phyloP scores from a whole-genome alignment of 2,329 filamentous ascomycete genomes.

The Aureobasidium zeae region DNA sequence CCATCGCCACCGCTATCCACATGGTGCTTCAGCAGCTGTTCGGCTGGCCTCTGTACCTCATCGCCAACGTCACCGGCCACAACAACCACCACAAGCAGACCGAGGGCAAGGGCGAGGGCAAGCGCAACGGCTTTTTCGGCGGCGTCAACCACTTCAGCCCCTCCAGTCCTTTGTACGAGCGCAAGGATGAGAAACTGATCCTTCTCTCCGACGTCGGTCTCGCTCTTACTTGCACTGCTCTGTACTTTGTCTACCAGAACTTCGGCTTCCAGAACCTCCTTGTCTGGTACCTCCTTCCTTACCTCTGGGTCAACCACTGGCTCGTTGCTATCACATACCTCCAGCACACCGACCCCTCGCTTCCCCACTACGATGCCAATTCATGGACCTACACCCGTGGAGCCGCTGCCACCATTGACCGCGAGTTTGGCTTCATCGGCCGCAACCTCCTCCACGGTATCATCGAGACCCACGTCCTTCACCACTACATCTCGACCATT shows the following conservation, averaged over 20 bases:
- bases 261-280: constrained; percentile 80
- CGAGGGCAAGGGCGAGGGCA: constrained; percentile 89
- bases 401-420: constrained; percentile 90
- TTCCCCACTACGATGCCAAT: constrained; percentile 81
- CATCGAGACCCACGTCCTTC: constrained; percentile 93
- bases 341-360: constrained; percentile 89
- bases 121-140: constrained; percentile 67
- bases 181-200: constrained; percentile 81
- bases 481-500: constrained; percentile 94
- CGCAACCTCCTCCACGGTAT: constrained; percentile 88
- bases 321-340: constrained; percentile 96
- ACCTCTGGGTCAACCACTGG: constrained; percentile 99
- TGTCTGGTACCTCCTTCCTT: constrained; percentile 92
- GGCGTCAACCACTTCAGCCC: constrained; percentile 96
- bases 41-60: constrained; percentile 87
- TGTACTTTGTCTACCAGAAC: constrained; percentile 61
- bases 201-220: constrained; percentile 74
- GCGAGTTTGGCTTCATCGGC: constrained; percentile 93
- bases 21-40: constrained; percentile 77
- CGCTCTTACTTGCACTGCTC: constrained; percentile 48
- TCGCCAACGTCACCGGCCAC: constrained; percentile 92
- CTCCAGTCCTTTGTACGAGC: constrained; percentile 79
- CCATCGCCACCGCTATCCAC: constrained; percentile 65
- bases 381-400: constrained; percentile 91
- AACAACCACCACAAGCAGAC: constrained; percentile 83